Conservation (phyloP, 495 filamentous ascomycete genomes). For the Penicillium cinerascens region DNA sequence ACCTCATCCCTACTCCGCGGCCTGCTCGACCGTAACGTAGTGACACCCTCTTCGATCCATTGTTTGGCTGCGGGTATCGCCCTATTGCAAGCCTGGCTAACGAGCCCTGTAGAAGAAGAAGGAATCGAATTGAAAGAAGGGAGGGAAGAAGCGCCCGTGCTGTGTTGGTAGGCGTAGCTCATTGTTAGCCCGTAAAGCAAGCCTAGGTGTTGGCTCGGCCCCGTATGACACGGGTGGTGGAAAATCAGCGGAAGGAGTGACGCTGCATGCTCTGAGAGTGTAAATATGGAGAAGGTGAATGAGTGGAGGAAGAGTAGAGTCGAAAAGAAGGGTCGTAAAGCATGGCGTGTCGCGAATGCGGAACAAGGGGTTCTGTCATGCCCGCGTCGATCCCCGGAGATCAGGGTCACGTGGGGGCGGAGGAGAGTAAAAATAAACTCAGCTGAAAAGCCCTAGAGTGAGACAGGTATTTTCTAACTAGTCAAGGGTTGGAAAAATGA, state of each 20-base stretch:
- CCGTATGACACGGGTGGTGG: constrained; percentile 9
- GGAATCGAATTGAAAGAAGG: constrained; percentile 24
- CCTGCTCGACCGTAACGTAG: constrained; percentile 6
- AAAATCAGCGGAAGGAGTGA: constrained; percentile 19
- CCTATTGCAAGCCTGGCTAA: constrained; percentile 12
- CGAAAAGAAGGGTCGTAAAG: background rate
- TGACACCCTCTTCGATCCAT: constrained; percentile 21
- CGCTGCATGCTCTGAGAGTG: constrained; percentile 20
- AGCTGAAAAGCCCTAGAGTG: background rate
- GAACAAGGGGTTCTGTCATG: constrained; percentile 11
- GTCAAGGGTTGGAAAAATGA: background rate
- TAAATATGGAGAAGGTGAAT: constrained; percentile 2
- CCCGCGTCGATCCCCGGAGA: constrained; percentile 8
- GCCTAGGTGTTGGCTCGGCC: constrained; percentile 9
- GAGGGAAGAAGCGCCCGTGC: constrained; percentile 26
- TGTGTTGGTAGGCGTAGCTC: constrained; percentile 40
- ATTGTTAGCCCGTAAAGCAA: constrained; percentile 23
- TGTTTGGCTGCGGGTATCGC: constrained; percentile 21
- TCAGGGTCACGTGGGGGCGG: constrained; percentile 9
- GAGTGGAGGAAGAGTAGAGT: background rate
- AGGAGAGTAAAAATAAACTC: background rate
- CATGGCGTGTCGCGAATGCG: constrained; percentile 5
- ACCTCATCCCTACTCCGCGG: constrained; percentile 10
- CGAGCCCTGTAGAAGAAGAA: constrained; percentile 1
- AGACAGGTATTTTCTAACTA: background rate